These are phyloP conservation scores for Tarenaya hassleriana DNA, from an alignment of 345 rosid genomes.

Conservation along the genomic window DNA sequence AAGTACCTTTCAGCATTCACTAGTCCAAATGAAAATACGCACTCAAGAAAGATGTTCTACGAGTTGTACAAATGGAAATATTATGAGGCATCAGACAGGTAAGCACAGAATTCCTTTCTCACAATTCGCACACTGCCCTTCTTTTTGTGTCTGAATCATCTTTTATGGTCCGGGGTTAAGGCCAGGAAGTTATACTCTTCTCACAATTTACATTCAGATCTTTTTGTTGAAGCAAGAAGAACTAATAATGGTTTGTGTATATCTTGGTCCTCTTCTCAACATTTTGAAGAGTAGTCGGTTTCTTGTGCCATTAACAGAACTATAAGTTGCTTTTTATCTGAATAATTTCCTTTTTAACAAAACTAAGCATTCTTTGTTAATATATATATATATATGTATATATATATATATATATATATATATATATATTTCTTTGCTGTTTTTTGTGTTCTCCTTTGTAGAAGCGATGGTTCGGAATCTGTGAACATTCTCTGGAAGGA, in stretches of 20 bases:
- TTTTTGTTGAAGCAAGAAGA: too few relatives aligned
- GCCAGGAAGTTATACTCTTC: too few relatives aligned
- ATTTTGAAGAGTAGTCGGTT: background rate
- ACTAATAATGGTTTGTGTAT: too few relatives aligned
- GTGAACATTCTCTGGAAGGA: conserved; percentile 41
- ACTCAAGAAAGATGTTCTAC: conserved; percentile 30
- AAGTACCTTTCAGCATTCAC: conserved; percentile 36
- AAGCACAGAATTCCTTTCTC: conserved; percentile 4
- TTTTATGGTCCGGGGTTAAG: background rate
- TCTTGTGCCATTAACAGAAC: background rate
- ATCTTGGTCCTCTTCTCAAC: too few relatives aligned
- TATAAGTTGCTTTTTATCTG: too few relatives aligned
- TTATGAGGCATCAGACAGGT: conserved; percentile 24
- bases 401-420: too few relatives aligned
- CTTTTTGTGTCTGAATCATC: background rate
- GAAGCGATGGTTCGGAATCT: conserved; percentile 44
- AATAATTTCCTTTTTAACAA: too few relatives aligned
- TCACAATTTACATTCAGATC: too few relatives aligned
- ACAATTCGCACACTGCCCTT: background rate
- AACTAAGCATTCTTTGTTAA: background rate
- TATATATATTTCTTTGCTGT: conserved; percentile 13
- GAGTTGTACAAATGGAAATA: conserved; percentile 26
- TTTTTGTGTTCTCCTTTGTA: conserved; percentile 22
- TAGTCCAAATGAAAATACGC: conserved; percentile 15
- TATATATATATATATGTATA: too few relatives aligned